Percentiles rank a stretch among this genome's conserved stretches.
Evolutionary conservation across 2,329 filamentous ascomycete genomes (phyloP).

Genomic region (Falciphora oryzae): DNA sequence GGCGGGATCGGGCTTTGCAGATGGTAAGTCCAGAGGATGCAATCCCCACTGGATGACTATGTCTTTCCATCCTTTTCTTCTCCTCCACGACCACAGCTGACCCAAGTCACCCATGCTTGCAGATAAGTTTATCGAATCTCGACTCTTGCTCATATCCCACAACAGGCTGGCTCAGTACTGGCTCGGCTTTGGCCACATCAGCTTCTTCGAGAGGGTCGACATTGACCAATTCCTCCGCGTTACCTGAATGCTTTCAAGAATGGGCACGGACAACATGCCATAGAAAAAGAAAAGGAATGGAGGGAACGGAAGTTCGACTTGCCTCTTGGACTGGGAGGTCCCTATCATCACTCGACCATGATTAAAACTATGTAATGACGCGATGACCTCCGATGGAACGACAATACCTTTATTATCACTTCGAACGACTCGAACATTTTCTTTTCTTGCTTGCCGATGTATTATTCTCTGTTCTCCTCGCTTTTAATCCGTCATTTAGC

Average conservation of each 20-base stretch:
- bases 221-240: constrained; percentile 41
- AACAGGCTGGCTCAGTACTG: constrained; percentile 78
- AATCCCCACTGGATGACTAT: neutral
- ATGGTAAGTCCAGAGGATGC: constrained; percentile 49
- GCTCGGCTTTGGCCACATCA: constrained; percentile 57
- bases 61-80: neutral
- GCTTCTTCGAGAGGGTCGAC: constrained; percentile 54
- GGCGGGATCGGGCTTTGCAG: constrained; percentile 63
- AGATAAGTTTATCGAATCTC: constrained; percentile 71
- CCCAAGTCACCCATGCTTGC: neutral
- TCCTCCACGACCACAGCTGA: neutral
- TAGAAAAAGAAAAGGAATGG: neutral
- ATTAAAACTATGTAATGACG: too few relatives aligned
- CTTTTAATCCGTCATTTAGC: too few relatives aligned
- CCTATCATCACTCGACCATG: too few relatives aligned
- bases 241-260: neutral
- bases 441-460: too few relatives aligned
- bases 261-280: neutral
- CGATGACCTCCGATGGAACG: too few relatives aligned
- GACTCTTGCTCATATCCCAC: constrained; percentile 74
- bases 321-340: neutral
- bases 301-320: neutral
- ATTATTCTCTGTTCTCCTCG: too few relatives aligned
- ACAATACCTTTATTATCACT: too few relatives aligned
- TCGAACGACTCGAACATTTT: too few relatives aligned